Conservation (phyloP, 495 filamentous ascomycete species). For the Podospora conica region DNA sequence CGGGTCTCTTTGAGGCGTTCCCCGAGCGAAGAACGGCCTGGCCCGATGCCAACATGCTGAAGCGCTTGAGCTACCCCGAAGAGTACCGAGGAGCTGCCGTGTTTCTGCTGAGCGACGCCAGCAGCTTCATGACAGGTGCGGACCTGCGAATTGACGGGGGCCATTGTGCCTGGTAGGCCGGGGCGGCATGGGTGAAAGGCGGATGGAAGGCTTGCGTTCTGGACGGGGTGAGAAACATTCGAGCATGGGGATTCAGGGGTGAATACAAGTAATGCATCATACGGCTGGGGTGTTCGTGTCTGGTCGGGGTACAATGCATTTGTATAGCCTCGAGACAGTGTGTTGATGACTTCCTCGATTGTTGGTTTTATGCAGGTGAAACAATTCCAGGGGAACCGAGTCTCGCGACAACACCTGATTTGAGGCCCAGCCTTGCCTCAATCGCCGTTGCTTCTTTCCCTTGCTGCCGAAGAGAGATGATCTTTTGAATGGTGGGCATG, state of each 20-base stretch:
- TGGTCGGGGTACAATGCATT: background rate
- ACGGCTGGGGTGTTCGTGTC: background rate
- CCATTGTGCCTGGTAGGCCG: slow-evolving; percentile 65
- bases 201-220: background rate
- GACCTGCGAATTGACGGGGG: slow-evolving; percentile 80
- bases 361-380: slow-evolving; percentile 7
- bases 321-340: background rate
- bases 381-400: slow-evolving; percentile 32
- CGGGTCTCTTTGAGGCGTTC: slow-evolving; percentile 65
- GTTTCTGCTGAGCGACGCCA: slow-evolving; percentile 83
- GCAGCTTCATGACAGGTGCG: slow-evolving; percentile 78
- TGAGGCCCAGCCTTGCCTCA: slow-evolving; percentile 33
- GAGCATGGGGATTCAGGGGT: background rate
- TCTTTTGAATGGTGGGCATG: slow-evolving; percentile 31
- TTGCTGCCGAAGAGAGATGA: slow-evolving; percentile 29
- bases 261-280: slow-evolving; percentile 4
- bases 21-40: slow-evolving; percentile 72
- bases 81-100: slow-evolving; percentile 76
- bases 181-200: background rate
- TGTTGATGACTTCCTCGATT: background rate
- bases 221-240: background rate
- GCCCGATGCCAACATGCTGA: slow-evolving; percentile 86
- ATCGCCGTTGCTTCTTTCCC: slow-evolving; percentile 29
- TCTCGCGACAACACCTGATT: slow-evolving; percentile 34
- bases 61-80: slow-evolving; percentile 66